Evolutionary conservation across 768 basidiomycete genomes (phyloP).

Genomic region (Pleurotus giganteus): DNA sequence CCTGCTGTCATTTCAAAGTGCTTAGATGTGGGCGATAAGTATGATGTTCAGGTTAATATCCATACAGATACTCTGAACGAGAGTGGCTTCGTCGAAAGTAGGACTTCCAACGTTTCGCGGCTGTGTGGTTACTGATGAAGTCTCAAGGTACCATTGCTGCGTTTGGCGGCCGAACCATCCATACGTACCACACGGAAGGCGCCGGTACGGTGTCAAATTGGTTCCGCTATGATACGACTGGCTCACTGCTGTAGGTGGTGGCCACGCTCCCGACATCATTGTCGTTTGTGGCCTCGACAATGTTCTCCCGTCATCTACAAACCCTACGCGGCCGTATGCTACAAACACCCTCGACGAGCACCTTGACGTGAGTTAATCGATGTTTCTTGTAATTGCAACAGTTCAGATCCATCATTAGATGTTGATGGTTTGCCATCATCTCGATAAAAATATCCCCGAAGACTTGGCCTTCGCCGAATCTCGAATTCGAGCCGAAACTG

Average conservation of each 20-base stretch:
- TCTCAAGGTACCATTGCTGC: conserved; percentile 78
- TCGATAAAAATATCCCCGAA: conserved; percentile 88
- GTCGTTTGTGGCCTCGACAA: conserved; percentile 90
- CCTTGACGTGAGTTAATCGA: conserved; percentile 68
- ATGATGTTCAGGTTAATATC: conserved; percentile 96
- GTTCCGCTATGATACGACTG: conserved; percentile 6
- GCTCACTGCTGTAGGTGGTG: conserved; percentile 56
- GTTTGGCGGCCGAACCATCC: conserved; percentile 88
- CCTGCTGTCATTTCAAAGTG: conserved; percentile 78
- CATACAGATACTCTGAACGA: conserved; percentile 98
- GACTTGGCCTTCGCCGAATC: conserved; percentile 97
- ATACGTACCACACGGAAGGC: conserved; percentile 97
- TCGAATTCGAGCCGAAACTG: conserved; percentile 93
- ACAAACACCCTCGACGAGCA: conserved; percentile 95
- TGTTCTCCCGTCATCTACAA: conserved; percentile 94
- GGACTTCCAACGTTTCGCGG: conserved; percentile 19
- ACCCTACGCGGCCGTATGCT: conserved; percentile 91
- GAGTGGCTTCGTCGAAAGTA: conserved; percentile 94
- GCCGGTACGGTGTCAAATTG: no score
- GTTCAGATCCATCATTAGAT: conserved; percentile 55
- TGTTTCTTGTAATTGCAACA: neutral
- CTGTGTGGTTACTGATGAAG: conserved; percentile 1
- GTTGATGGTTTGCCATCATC: conserved; percentile 99
- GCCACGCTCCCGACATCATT: conserved; percentile 98
- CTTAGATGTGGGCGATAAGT: conserved; percentile 81